Percentiles rank a stretch among this genome's conserved stretches.
Conservation (phyloP, 371 early-diverging fungal genomes). For the Blyttiomyces sp. region DNA sequence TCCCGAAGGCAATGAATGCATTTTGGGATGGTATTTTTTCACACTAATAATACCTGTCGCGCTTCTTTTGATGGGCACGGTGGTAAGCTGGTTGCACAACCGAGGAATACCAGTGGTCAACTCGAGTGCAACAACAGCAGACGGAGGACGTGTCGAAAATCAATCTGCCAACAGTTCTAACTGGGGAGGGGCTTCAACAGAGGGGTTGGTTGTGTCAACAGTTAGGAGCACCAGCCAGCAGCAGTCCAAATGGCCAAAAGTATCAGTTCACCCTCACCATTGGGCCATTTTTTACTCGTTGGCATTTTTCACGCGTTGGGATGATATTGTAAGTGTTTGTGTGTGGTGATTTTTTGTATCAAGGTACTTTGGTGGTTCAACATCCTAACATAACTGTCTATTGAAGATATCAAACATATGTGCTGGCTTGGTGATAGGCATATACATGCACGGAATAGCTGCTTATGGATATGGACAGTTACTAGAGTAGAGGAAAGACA, state of each 20-base stretch:
- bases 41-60: conserved; percentile 54
- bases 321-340: too few relatives aligned
- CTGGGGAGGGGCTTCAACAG: too few relatives aligned
- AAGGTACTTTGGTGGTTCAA: not conserved
- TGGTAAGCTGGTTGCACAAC: conserved; percentile 1
- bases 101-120: not conserved
- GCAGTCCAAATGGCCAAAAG: conserved; percentile 32
- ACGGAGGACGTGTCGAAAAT: not conserved
- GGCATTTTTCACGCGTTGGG: conserved; percentile 79
- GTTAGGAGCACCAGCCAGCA: too few relatives aligned
- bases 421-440: conserved; percentile 73
- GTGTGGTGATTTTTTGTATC: conserved; percentile 15
- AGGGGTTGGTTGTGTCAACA: too few relatives aligned
- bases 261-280: conserved; percentile 70
- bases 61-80: conserved; percentile 35
- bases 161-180: too few relatives aligned
- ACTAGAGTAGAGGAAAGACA: too few relatives aligned
- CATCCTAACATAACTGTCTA: too few relatives aligned
- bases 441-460: conserved; percentile 71
- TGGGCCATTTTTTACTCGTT: conserved; percentile 86
- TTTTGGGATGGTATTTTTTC: conserved; percentile 55
- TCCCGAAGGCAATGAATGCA: conserved; percentile 17
- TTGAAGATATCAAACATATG: conserved; percentile 62
- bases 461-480: conserved; percentile 23
- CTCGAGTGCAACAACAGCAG: not conserved